Base-by-base conservation (phyloP, 805 yeast species). In the Candida multigemmis region DNA sequence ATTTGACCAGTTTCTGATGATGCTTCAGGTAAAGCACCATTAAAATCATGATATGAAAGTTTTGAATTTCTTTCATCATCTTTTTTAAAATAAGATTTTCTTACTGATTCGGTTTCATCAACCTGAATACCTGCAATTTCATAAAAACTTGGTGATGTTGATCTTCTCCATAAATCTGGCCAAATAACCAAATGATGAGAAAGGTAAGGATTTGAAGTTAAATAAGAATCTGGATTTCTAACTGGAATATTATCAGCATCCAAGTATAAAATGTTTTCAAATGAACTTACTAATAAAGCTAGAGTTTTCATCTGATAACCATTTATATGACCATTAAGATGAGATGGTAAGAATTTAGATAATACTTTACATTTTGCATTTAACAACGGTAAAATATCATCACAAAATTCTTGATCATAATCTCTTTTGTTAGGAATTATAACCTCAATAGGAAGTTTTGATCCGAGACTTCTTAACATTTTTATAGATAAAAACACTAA, bases 11-110 rank as follows among this genome's bases (percentile, higher is more conserved):
- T 54, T 35, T 59, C 66, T 5, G 53, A 45, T 14, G 60, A 48
- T 9, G 61, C 50, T 28, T 58, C 62, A 3, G 64, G 62, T 12
- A 53, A 40, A 3, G 56, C 19, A n/a, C 79, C 78, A 27, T 65
- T 64, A 23, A 71, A 53, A 36, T 75, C 79, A 47, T 78, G 87
- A 44, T 52, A 66, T 21, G 45, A 48, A 4, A 27, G 22, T 14
- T 25, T 14, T 10, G 25, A 14, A 6, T n/a, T n/a, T n/a, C n/a
- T n/a, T n/a, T n/a, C n/a, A n/a, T n/a, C 4, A 56, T 56, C 25
- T 47, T 41, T 22, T 37, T 38, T 25, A 18, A 47, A 42, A 28
- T 51, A 53, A 21, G 51, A 42, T 30, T 51, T 50, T 21, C 63
- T 30, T n/a, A 36, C 24, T 19, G 40, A 37, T 19, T 21, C 28